Evolutionary conservation across 257 asterid species (phyloP), one percentile per base, ranked within the genome.

Genomic region (Fraxinus pennsylvanica): DNA sequence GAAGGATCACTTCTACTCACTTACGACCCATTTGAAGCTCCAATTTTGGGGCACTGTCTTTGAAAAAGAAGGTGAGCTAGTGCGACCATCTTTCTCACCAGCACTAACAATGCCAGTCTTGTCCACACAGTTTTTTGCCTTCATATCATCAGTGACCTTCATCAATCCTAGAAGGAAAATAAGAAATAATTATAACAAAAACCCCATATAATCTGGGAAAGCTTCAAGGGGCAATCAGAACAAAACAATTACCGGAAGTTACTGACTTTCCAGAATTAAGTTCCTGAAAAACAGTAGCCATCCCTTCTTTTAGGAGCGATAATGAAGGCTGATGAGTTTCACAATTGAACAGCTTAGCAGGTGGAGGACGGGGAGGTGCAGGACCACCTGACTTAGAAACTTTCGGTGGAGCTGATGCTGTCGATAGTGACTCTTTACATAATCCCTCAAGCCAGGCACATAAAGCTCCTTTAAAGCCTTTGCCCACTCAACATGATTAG

Each of bases 21-120:
- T 93, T 96, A 74, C 99, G 97, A 86, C 99, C 99, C 99, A 96
- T 92, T 84, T 92, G 98, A 83, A 93, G 98, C 88, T 96, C 99
- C 29, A 96, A 39, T 81, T 96, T 96, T 68, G 99, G 97, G 96
- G 97, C 67, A 97, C 97, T 29, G 85, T 41, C 91, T 88, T 96
- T 22, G 97, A 88, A 86, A 89, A 78, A 79, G 92, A 79, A 76
- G 94, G 80, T 41, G 95, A 78, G 77, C 76, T 43, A 43, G 50
- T 43, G 50, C 50, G 50, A 43, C 50, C 50, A 78, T 84, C 92
- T 78, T 96, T 93, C 82, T 91, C 95, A 72, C 87, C 39, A 80
- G 78, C 83, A 84, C 78, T 59, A 68, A 96, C 97, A 47, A 85
- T 72, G 14, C 98, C 93, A 75, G 84, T 85, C 86, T 94, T 96